Conservation (phyloP, 148 eudicot species). For the Chenopodium formosanum region DNA sequence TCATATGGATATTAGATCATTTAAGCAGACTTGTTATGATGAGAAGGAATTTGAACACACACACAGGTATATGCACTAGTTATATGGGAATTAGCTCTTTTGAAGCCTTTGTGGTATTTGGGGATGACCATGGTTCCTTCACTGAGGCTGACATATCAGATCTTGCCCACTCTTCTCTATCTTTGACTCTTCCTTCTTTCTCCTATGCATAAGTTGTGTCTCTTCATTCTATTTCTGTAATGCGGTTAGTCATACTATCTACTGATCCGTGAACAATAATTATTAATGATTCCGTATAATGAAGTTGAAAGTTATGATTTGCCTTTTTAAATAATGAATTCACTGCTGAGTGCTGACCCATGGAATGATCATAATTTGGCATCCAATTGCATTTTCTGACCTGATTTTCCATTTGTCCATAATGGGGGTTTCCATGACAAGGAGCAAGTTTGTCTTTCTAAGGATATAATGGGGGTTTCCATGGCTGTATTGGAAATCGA, state of each 20-base stretch:
- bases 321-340: background rate
- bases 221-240: background rate
- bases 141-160: background rate
- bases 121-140: background rate
- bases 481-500: background rate
- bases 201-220: background rate
- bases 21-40: background rate
- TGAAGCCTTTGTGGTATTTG: background rate
- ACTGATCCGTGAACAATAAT: background rate
- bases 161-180: background rate
- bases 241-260: background rate
- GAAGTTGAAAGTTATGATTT: background rate
- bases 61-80: no score
- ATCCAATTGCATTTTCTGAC: background rate
- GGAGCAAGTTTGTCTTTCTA: background rate
- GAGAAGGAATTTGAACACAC: background rate
- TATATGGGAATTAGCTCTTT: background rate
- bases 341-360: background rate
- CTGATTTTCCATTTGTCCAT: background rate
- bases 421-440: background rate
- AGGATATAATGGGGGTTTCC: no score
- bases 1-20: background rate
- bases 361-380: background rate
- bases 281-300: background rate
- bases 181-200: background rate